Percentiles rank a stretch among this genome's conserved stretches.
Evolutionary conservation across 1,284 basidiomycete genomes (phyloP).

Genomic region (Xerocomus minutiporus): DNA sequence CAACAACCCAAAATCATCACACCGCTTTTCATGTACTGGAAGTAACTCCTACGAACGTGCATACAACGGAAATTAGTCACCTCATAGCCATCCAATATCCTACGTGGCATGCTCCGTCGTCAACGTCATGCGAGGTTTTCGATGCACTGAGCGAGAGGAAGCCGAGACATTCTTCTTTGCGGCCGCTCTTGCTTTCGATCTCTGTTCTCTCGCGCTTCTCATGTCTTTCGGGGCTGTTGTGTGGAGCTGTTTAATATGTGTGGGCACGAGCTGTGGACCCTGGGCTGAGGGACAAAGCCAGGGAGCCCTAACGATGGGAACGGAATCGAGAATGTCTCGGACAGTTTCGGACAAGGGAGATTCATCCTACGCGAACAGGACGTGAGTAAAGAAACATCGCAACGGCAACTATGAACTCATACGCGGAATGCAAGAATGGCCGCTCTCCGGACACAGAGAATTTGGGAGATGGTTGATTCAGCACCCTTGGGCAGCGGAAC

Average conservation of each 20-base stretch:
- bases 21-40: too few relatives aligned
- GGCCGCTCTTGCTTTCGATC: slow-evolving; percentile 50
- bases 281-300: slow-evolving; percentile 46
- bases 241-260: slow-evolving; percentile 82
- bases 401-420: slow-evolving; percentile 4
- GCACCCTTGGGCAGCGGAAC: slow-evolving; percentile 71
- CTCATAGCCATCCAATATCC: neutral
- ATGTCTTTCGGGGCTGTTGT: slow-evolving; percentile 80
- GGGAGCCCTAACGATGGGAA: slow-evolving; percentile 53
- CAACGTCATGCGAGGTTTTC: slow-evolving; percentile 24
- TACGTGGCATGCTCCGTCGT: slow-evolving; percentile 7
- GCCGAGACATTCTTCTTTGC: slow-evolving; percentile 32
- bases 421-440: slow-evolving; percentile 66
- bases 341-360: slow-evolving; percentile 40
- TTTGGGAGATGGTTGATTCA: slow-evolving; percentile 59
- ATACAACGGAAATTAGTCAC: neutral
- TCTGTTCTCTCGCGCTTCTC: slow-evolving; percentile 62
- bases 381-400: slow-evolving; percentile 7
- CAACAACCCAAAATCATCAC: neutral
- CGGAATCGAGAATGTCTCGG: slow-evolving; percentile 39
- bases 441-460: slow-evolving; percentile 64
- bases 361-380: slow-evolving; percentile 29
- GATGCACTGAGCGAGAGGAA: slow-evolving; percentile 12
- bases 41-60: neutral
- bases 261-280: slow-evolving; percentile 51